These are phyloP conservation scores for Boletus huronensis DNA, from an alignment of 768 basidiomycete species.

Conservation along the genomic window DNA sequence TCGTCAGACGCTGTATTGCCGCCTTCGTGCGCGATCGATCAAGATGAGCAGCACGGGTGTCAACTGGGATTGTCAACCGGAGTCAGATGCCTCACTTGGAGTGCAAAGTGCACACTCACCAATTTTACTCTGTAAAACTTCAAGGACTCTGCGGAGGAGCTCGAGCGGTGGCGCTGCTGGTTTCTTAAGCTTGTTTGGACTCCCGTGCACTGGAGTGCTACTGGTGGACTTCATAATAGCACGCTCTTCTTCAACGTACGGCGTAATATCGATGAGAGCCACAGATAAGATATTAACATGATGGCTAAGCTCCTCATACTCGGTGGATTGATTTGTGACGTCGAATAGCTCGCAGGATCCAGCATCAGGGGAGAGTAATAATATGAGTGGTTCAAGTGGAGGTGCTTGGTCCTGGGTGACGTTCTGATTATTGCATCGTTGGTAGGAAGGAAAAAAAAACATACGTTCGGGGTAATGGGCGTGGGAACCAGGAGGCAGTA, in stretches of 20 bases:
- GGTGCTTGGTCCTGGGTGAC: conserved; percentile 44
- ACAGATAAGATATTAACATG: conserved; percentile 55
- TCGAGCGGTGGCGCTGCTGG: conserved; percentile 43
- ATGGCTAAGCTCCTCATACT: conserved; percentile 59
- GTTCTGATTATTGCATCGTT: not conserved
- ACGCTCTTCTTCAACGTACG: conserved; percentile 51
- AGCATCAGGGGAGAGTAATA: conserved; percentile 45
- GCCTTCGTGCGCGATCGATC: conserved; percentile 75
- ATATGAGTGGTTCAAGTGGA: conserved; percentile 47
- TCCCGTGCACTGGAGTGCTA: conserved; percentile 14
- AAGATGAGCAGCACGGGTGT: conserved; percentile 70
- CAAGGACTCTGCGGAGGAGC: conserved; percentile 45
- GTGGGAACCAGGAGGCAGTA: conserved; percentile 31
- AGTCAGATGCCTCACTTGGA: not conserved
- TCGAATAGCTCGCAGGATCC: conserved; percentile 48
- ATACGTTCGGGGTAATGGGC: conserved; percentile 7
- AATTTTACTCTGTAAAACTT: conserved; percentile 56
- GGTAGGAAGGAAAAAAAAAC: not conserved
- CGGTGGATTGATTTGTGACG: conserved; percentile 47
- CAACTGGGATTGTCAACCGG: conserved; percentile 39
- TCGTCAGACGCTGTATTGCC: conserved; percentile 57
- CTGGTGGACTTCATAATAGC: conserved; percentile 7
- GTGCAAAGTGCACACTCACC: conserved; percentile 39
- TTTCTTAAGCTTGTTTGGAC: conserved; percentile 30
- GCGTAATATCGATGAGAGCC: conserved; percentile 55